Percentiles rank a stretch among this genome's conserved stretches.
phyloP scores from a whole-genome alignment of 768 basidiomycete genomes.

The Termitomyces sp. region DNA sequence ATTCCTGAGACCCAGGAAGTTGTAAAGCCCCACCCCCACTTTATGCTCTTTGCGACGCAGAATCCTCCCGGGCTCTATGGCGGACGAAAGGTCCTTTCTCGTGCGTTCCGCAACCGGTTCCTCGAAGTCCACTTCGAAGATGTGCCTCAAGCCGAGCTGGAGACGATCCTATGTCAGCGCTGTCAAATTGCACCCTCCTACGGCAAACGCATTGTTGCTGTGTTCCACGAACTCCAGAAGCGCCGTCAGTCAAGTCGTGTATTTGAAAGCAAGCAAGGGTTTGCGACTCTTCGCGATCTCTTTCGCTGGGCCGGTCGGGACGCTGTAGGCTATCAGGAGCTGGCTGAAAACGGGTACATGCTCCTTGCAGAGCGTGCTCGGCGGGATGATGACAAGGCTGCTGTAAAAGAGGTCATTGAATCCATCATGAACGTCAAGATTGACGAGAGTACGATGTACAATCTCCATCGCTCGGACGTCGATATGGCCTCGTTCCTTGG shows the following conservation, averaged over 20 bases:
- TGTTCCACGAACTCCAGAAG: constrained; percentile 92
- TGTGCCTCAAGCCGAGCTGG: constrained; percentile 90
- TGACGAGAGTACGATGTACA: constrained; percentile 69
- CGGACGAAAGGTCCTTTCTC: constrained; percentile 89
- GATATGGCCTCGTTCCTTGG: constrained; percentile 50
- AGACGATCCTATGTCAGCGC: constrained; percentile 89
- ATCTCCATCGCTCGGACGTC: constrained; percentile 36
- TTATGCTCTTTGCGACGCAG: constrained; percentile 98
- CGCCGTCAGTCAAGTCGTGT: constrained; percentile 87
- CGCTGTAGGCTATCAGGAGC: constrained; percentile 84
- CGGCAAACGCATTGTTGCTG: constrained; percentile 83
- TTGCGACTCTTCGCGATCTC: constrained; percentile 93
- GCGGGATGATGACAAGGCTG: constrained; percentile 76
- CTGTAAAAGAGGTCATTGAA: constrained; percentile 93
- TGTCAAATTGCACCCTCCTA: constrained; percentile 94
- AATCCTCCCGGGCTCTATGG: constrained; percentile 96
- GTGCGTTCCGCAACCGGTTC: constrained; percentile 96
- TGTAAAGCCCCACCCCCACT: constrained; percentile 88
- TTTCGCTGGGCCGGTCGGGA: constrained; percentile 96
- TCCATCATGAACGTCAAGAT: constrained; percentile 83
- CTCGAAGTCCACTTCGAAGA: constrained; percentile 97
- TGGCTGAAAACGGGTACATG: constrained; percentile 98
- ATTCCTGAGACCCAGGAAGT: constrained; percentile 97
- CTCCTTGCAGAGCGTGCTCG: constrained; percentile 89
- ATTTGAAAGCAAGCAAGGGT: constrained; percentile 97